Conservation (phyloP, 805 yeast genomes). For the Candida ulmi region DNA sequence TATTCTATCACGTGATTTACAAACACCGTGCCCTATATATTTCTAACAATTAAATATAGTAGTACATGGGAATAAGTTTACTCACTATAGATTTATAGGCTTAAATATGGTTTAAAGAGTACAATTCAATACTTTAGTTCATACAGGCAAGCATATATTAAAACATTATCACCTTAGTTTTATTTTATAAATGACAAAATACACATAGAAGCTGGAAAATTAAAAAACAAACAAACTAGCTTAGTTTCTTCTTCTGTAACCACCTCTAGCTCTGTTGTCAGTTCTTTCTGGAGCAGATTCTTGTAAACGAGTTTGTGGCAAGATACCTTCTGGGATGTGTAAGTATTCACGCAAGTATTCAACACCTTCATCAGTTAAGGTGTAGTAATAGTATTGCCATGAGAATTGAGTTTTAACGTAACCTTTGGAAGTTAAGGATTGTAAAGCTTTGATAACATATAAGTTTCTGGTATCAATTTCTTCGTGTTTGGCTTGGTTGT, state of each 20-base stretch:
- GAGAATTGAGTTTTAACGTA: conserved; percentile 99
- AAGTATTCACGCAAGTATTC: conserved; percentile 97
- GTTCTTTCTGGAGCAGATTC: conserved; percentile 80
- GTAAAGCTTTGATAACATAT: conserved; percentile 97
- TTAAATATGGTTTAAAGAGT: no score
- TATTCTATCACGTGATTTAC: no score
- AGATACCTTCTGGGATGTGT: conserved; percentile 97
- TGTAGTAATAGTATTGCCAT: conserved; percentile 99
- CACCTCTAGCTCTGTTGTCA: conserved; percentile 32
- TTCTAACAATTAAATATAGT: no score
- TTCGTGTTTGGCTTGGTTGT: conserved; percentile 95
- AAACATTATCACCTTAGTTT: conserved; percentile 9
- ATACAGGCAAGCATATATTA: neutral
- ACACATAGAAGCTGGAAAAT: conserved; percentile 11
- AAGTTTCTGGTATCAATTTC: conserved; percentile 98
- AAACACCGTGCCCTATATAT: no score
- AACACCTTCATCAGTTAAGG: conserved; percentile 99
- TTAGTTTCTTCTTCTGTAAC: conserved; percentile 29
- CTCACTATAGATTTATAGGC: no score
- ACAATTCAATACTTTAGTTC: no score
- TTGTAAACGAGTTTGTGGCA: conserved; percentile 97
- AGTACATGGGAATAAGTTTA: no score
- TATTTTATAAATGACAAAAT: conserved; percentile 17
- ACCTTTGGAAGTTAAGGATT: conserved; percentile 98
- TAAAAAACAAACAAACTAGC: conserved; percentile 4